Conservation (phyloP, 345 rosid genomes). For the Syzygium jambos region DNA sequence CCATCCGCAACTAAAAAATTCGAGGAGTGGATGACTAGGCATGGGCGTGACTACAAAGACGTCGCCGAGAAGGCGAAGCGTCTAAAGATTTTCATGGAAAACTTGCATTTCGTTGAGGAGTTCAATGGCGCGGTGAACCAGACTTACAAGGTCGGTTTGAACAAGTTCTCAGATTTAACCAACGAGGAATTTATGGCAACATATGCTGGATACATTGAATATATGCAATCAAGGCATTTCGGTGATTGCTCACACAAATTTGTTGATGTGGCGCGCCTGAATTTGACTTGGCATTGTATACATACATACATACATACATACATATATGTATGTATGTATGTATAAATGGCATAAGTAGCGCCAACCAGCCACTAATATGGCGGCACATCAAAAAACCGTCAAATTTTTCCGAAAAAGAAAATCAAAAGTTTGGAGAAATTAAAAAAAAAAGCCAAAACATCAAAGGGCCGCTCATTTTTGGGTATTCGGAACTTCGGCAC, state of each 20-base stretch:
- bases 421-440: neutral
- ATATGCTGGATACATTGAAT: neutral
- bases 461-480: neutral
- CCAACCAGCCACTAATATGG: neutral
- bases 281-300: neutral
- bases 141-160: constrained; percentile 27
- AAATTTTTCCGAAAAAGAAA: neutral
- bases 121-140: constrained; percentile 6
- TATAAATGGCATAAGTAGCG: neutral
- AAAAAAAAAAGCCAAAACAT: neutral
- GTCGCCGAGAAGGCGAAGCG: constrained; percentile 18
- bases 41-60: constrained; percentile 5
- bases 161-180: constrained; percentile 23
- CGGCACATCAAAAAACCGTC: neutral
- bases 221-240: neutral
- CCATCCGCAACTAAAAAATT: neutral
- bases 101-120: constrained; percentile 20
- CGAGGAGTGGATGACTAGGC: neutral
- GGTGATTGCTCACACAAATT: neutral
- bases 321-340: too few species aligned
- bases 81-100: constrained; percentile 17
- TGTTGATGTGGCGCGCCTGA: neutral
- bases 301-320: too few species aligned
- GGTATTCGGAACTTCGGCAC: neutral
- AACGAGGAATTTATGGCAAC: constrained; percentile 14